A percentile compares a stretch with the other conserved stretches of the same genome.
phyloP scores from a whole-genome alignment of 23 red algal genomes.

The Gracilariopsis chorda region DNA sequence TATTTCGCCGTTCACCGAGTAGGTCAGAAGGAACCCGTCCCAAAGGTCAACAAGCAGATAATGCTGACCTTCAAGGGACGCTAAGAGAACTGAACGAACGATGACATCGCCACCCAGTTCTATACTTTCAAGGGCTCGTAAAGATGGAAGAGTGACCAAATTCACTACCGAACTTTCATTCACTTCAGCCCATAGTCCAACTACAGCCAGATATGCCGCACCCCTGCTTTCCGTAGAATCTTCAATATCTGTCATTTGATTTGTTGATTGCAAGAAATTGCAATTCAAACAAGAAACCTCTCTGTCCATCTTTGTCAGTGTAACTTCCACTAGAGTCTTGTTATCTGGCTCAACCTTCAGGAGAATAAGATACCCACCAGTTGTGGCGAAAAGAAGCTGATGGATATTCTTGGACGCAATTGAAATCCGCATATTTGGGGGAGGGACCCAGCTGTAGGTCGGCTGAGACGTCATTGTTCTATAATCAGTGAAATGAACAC shows the following conservation, averaged over 20 bases:
- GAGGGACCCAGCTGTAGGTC: slow-evolving; percentile 59
- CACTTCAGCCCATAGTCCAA: slow-evolving; percentile 87
- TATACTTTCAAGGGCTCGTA: slow-evolving; percentile 63
- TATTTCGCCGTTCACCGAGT: slow-evolving; percentile 40
- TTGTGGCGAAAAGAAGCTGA: slow-evolving; percentile 78
- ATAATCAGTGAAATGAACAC: slow-evolving; percentile 61
- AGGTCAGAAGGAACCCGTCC: slow-evolving; percentile 70
- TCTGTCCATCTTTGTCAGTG: slow-evolving; percentile 53
- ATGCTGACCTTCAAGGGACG: slow-evolving; percentile 68
- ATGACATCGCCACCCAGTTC: slow-evolving; percentile 71
- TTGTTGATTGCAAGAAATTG: slow-evolving; percentile 35
- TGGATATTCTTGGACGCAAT: slow-evolving; percentile 61
- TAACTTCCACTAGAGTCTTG: slow-evolving; percentile 59
- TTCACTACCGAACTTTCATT: slow-evolving; percentile 60
- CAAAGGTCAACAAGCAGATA: slow-evolving; percentile 75
- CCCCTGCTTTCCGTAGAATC: not conserved
- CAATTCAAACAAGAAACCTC: slow-evolving; percentile 88
- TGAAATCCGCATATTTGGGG: slow-evolving; percentile 49
- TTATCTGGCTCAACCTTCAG: slow-evolving; percentile 50
- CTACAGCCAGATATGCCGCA: slow-evolving; percentile 61
- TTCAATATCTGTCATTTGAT: slow-evolving; percentile 20
- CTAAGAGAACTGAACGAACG: slow-evolving; percentile 69
- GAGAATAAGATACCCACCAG: slow-evolving; percentile 69
- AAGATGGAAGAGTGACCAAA: slow-evolving; percentile 66
- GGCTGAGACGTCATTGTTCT: slow-evolving; percentile 43